Base-by-base conservation (phyloP, 2,329 filamentous ascomycete genomes). In the Pseudogymnoascus pannorum region DNA sequence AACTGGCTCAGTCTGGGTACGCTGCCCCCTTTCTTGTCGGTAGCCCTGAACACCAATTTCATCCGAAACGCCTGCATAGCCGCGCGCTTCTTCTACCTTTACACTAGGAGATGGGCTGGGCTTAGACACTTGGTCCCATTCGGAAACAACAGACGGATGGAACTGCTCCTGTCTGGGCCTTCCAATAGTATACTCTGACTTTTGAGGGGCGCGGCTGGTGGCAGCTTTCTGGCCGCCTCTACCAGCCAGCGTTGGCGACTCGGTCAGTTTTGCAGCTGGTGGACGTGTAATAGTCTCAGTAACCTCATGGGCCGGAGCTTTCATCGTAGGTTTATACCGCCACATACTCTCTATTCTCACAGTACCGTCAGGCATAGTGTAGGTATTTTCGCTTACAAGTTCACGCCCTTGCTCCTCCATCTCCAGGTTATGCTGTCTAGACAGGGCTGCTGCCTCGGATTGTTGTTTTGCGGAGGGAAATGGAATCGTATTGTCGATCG, bases 91-190 rank as follows among this genome's bases (percentile, higher is more conserved):
- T 38, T 58, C 12, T 4, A 24, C 57, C 12, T 36, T 36, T 58
- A n/a, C 57, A 58, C 24, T 36, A 14, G 57, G 57, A 24, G 57
- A 36, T 5, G 57, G 57, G 12, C 36, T 26, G 22, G 57, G 57
- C 57, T 58, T 38, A 6, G 57, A 40, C 31, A 58, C 18, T 58
- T 58, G 57, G 36, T 58, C 36, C 57, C 57, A 58, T 26, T 38
- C 57, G 9, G 57, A 36, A 11, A 58, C 31, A 6, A 29, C 57
- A 16, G 36, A 40, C 12, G 57, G 31, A 14, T 36, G 57, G 18
- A 36, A 24, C 31, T 36, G 31, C 20, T 36, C 57, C n/a, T 36
- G 18, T 16, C 12, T 7, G 18, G 31, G 31, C 11, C 12, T 29
- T 24, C 57, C 36, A 40, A 58, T 58, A 18, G 57, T 58, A 20